Evolutionary conservation across 495 filamentous ascomycete genomes (phyloP).

Genomic region (Aspergillus saccharolyticus): DNA sequence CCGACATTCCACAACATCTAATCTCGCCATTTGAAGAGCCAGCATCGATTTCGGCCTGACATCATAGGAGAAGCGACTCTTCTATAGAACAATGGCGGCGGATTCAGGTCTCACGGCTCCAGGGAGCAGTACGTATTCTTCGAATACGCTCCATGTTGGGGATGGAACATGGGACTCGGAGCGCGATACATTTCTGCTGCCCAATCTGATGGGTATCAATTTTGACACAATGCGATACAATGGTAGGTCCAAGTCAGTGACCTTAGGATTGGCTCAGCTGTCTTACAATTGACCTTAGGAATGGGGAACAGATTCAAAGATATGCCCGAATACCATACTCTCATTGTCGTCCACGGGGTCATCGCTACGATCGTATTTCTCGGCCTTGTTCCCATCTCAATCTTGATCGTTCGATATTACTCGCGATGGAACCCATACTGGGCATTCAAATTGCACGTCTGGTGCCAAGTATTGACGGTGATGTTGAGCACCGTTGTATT

Average conservation of each 20-base stretch:
- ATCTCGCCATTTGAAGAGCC: constrained; percentile 13
- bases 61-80: constrained; percentile 1
- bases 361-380: constrained; percentile 86
- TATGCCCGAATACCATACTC: constrained; percentile 65
- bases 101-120: constrained; percentile 59
- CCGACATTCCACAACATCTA: constrained; percentile 29
- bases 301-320: constrained; percentile 87
- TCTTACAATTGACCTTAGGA: constrained; percentile 44
- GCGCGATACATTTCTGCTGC: constrained; percentile 81
- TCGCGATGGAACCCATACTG: constrained; percentile 52
- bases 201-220: constrained; percentile 80
- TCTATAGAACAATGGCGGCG: constrained; percentile 34
- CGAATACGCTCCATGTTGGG: constrained; percentile 77
- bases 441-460: constrained; percentile 76
- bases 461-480: constrained; percentile 78
- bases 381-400: constrained; percentile 70
- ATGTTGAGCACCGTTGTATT: constrained; percentile 67
- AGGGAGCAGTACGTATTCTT: constrained; percentile 77
- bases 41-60: background rate
- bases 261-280: background rate
- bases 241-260: constrained; percentile 50
- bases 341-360: constrained; percentile 80
- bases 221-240: constrained; percentile 95
- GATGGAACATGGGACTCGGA: constrained; percentile 88
- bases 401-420: constrained; percentile 74